A percentile compares a stretch with the other conserved stretches of the same genome.
Conservation (phyloP, 2,329 filamentous ascomycete species). For the Alternaria rosae region DNA sequence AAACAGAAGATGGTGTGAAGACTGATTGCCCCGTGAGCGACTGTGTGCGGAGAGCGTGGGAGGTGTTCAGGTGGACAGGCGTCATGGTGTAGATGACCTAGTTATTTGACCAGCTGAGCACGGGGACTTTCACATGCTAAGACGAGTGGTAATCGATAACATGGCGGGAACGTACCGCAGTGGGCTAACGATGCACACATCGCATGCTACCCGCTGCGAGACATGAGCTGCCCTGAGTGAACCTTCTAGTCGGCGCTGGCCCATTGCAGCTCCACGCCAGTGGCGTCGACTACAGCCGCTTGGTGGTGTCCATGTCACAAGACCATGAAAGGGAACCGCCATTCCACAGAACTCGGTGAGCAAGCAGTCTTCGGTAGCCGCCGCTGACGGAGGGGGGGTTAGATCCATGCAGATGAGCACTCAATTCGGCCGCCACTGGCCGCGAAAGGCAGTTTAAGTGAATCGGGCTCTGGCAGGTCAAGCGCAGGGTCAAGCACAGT, state of each 20-base stretch:
- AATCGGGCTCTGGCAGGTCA: constrained; percentile 28
- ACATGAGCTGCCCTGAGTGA: constrained; percentile 38
- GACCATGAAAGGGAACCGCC: constrained; percentile 27
- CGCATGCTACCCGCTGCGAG: constrained; percentile 40
- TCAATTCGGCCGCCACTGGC: constrained; percentile 16
- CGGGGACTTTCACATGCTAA: constrained; percentile 42
- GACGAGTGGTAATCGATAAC: constrained; percentile 23
- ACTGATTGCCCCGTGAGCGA: constrained; percentile 37
- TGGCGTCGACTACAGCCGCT: constrained; percentile 29
- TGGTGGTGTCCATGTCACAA: constrained; percentile 40
- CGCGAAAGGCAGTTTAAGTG: constrained; percentile 24
- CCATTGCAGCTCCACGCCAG: constrained; percentile 40
- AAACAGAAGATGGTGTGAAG: constrained; percentile 38
- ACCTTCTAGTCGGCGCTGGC: constrained; percentile 24
- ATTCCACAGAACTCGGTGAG: constrained; percentile 30
- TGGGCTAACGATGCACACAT: constrained; percentile 26
- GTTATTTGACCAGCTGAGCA: constrained; percentile 35
- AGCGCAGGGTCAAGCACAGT: constrained; percentile 5
- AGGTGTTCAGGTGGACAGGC: constrained; percentile 1
- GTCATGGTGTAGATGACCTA: constrained; percentile 21
- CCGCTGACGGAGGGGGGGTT: constrained; percentile 14
- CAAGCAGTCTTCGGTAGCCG: constrained; percentile 26
- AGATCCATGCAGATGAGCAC: constrained; percentile 23
- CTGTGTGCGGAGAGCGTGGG: constrained; percentile 7
- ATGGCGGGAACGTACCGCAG: constrained; percentile 27